Percentiles rank a stretch among this genome's conserved stretches.
phyloP scores from a whole-genome alignment of 441 rosid genomes.

The Pelargonium citronellum region DNA sequence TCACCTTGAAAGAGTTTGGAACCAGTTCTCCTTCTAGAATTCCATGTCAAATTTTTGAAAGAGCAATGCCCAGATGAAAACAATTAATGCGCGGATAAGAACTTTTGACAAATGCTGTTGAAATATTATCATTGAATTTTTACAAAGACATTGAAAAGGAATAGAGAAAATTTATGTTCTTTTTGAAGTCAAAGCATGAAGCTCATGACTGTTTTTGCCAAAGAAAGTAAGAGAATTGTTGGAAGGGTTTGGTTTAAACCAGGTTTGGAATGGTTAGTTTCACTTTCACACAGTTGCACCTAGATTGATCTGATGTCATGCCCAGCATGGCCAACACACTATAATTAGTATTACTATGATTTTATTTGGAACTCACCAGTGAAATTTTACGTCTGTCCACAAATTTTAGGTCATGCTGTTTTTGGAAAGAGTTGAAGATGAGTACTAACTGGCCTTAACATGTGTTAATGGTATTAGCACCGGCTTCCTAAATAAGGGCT shows the following conservation, averaged over 20 bases:
- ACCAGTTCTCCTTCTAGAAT: no score
- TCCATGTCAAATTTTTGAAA: no score
- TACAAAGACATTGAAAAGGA: no score
- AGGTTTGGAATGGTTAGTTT: background rate
- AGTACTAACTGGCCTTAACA: background rate
- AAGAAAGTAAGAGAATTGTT: background rate
- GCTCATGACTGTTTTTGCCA: no score
- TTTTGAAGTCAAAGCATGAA: no score
- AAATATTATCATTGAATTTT: no score
- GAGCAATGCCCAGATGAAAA: no score
- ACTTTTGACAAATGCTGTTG: no score
- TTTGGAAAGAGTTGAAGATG: background rate
- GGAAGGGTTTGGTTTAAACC: background rate
- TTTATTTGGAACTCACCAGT: background rate
- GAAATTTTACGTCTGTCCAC: background rate
- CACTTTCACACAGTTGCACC: background rate
- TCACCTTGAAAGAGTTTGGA: no score
- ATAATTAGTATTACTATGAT: background rate
- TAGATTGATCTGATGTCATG: conserved; percentile 2
- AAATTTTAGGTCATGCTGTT: background rate
- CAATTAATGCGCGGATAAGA: no score
- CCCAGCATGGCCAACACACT: background rate
- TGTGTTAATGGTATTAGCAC: background rate
- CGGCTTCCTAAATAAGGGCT: background rate
- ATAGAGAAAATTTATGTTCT: no score